Evolutionary conservation across 495 filamentous ascomycete genomes (phyloP), one percentile per base, ranked within the genome.

Genomic region (Trichoderma orchidacearum): DNA sequence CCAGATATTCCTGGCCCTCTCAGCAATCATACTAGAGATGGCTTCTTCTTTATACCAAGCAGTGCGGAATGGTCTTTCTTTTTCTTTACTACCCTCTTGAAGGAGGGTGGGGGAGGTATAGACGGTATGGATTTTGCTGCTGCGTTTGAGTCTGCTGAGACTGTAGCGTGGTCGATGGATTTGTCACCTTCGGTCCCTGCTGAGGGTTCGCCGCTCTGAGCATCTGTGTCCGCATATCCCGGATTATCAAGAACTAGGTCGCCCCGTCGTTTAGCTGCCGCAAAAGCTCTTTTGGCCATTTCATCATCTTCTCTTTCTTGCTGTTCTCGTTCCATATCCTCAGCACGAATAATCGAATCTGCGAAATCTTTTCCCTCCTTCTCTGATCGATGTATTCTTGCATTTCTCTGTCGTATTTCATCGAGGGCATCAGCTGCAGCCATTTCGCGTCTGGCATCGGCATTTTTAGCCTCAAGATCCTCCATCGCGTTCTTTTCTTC

Each of bases 391-490:
- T 91, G 87, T 27, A 90, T 79, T 61, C 89, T 77, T 17, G 93
- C 94, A 74, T 97, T 99, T 61, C 92, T 70, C 35, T 83, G 89
- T 57, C 93, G 75, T 50, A 97, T 96, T 72, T 97, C 90, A 70
- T 99, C 94, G 60, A 99, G 71, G 30, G 89, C 89, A 74, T 99
- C 94, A 32, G 94, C 94, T 61, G 97, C 86, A 51, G 84, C 86
- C 94, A 99, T 97, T 73, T 97, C 94, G 56, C 85, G 75, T 75
- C 93, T 95, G n/a, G 90, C 89, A 68, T 99, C 94, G 28, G 84
- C 71, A 56, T 90, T 95, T 17, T 89, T 89, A 6, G 78, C 84
- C 72, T 98, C 93, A 36, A 98, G 73, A 72, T 93, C 84, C 31
- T 78, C 81, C 68, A 98, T 98, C 3, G 90, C 87, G 67, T 94